Evolutionary conservation across 2,329 filamentous ascomycete genomes (phyloP).

Genomic region (Beauveria pseudobassiana): DNA sequence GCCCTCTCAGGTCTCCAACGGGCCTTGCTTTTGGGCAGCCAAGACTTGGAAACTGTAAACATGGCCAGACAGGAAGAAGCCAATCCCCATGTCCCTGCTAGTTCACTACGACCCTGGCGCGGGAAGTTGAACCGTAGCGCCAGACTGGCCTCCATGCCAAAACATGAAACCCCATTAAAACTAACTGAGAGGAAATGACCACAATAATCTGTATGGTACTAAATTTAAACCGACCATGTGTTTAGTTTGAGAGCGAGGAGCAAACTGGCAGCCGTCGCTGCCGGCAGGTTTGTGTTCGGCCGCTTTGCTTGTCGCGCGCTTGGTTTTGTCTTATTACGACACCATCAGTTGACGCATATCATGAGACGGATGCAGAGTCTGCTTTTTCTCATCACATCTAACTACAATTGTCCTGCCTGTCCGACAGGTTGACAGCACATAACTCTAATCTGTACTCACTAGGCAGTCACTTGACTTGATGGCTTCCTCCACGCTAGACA

Average conservation of each 20-base stretch:
- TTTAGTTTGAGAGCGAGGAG: neutral
- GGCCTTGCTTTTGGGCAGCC: neutral
- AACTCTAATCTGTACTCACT: no score
- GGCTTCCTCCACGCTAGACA: neutral
- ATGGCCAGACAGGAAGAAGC: neutral
- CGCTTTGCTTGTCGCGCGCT: neutral
- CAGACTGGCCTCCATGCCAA: neutral
- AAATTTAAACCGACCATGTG: neutral
- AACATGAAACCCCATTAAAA: no score
- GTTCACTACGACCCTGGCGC: neutral
- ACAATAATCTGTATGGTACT: neutral
- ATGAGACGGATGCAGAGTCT: no score
- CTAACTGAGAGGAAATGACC: neutral
- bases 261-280: neutral
- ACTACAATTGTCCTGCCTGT: no score
- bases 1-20: neutral
- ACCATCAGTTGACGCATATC: neutral
- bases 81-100: slow-evolving; percentile 1
- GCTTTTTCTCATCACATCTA: no score
- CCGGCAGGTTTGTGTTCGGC: neutral
- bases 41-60: neutral
- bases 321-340: neutral
- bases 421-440: no score
- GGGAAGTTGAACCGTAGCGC: slow-evolving; percentile 9
- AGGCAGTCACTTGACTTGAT: no score